These are phyloP conservation scores for Globisporangium orthogonon DNA, from an alignment of 352 stramenopile genomes.

Conservation along the genomic window DNA sequence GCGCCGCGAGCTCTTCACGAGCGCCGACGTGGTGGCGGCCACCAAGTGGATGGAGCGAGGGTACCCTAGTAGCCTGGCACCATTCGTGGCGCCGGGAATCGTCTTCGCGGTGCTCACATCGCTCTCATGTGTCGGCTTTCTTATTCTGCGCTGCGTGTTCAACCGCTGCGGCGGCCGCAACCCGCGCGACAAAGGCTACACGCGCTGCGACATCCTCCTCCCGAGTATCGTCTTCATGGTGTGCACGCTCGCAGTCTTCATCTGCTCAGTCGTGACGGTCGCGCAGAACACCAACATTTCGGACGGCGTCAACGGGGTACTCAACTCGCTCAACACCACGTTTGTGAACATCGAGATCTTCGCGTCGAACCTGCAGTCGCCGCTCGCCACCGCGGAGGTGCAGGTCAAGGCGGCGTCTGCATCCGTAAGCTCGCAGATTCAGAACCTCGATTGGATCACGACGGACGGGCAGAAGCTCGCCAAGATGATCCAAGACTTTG, in stretches of 20 bases:
- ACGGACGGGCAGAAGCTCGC: slow-evolving; percentile 38
- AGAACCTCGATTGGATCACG: slow-evolving; percentile 46
- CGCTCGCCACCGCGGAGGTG: slow-evolving; percentile 32
- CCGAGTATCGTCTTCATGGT: slow-evolving; percentile 54
- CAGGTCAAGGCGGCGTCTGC: slow-evolving; percentile 36
- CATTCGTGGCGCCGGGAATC: slow-evolving; percentile 64
- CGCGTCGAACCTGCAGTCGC: slow-evolving; percentile 46
- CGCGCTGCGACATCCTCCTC: slow-evolving; percentile 68
- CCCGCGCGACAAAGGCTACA: slow-evolving; percentile 70
- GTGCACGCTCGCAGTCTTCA: slow-evolving; percentile 70
- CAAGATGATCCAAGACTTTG: slow-evolving; percentile 57
- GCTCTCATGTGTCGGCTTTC: slow-evolving; percentile 46
- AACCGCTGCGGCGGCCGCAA: slow-evolving; percentile 76
- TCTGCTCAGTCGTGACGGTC: slow-evolving; percentile 68
- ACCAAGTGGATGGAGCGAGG: slow-evolving; percentile 58
- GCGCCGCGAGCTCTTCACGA: slow-evolving; percentile 50
- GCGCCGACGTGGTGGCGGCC: slow-evolving; percentile 42
- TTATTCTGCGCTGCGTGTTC: slow-evolving; percentile 71
- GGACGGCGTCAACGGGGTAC: slow-evolving; percentile 45
- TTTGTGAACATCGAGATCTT: slow-evolving; percentile 79
- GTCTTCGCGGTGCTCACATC: slow-evolving; percentile 64
- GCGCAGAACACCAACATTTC: slow-evolving; percentile 81
- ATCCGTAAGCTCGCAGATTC: slow-evolving; percentile 30
- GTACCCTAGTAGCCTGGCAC: slow-evolving; percentile 61
- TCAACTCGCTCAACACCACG: slow-evolving; percentile 63